Evolutionary conservation across 208 protist genomes (phyloP), one percentile per base, ranked within the genome.

Genomic region (Herpetomonas muscarum): DNA sequence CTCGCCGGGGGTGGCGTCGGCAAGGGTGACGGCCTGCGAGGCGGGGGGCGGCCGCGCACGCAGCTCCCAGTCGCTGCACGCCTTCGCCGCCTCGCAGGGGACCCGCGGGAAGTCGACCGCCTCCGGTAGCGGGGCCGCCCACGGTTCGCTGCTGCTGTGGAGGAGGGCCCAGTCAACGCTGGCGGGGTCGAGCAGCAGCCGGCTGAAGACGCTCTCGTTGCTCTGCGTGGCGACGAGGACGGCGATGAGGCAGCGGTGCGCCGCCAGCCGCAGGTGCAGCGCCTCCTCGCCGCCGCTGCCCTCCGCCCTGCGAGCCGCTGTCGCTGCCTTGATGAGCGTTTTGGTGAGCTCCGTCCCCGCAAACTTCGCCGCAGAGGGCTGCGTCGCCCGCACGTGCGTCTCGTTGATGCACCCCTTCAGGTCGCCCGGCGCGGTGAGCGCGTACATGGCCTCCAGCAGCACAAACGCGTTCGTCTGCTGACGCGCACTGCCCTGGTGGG

Each of bases 271-370:
- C 46, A 82, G 81, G 4, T 48, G 37, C 0, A 82, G 37, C 41
- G 52, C 49, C 12, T 64, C 67, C 44, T 70, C 66, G 7, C 10
- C 37, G 22, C 37, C 34, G 28, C 24, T 29, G 22, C 22, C 29
- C 26, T 22, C 45, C 1, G 9, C 19, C 39, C n/a, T 5, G 17
- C 9, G n/a, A 12, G 41, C 7, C 3, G 9, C 15, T 19, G 41
- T 46, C 15, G 41, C 17, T 22, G 72, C 53, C 46, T 90, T 69
- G 63, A 96, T 92, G 12, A 97, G 45, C 26, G 68, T 70, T 13
- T 76, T 52, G 1, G 81, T 93, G 0, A 97, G 57, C 62, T 97
- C 90, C 17, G 82, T 94, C 0, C 91, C 88, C 15, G 79, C n/a
- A n/a, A n/a, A n/a, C n/a, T n/a, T 78, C 47, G 50, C 31, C 22